A percentile compares a stretch with the other conserved stretches of the same genome.
Evolutionary conservation across 805 yeast genomes (phyloP).

Genomic region (Zygosaccharomyces rouxii): DNA sequence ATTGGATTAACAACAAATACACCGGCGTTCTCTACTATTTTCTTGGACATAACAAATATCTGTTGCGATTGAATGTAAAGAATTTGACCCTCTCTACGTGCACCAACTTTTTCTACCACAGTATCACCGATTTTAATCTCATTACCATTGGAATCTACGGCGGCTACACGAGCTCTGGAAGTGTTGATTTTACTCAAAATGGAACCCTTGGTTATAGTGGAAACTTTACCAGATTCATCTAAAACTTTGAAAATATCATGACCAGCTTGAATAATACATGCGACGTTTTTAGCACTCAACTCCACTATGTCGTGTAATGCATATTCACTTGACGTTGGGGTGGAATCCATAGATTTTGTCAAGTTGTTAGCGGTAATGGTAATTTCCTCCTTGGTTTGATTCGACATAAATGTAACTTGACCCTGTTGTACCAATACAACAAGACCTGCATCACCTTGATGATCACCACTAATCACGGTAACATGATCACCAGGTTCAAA

Average conservation of each 20-base stretch:
- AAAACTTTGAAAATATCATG: slow-evolving; percentile 78
- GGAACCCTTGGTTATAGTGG: slow-evolving; percentile 72
- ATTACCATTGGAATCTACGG: slow-evolving; percentile 81
- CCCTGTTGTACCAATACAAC: slow-evolving; percentile 79
- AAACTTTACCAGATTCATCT: slow-evolving; percentile 73
- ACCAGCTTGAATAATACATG: slow-evolving; percentile 86
- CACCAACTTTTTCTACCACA: slow-evolving; percentile 80
- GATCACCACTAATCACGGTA: slow-evolving; percentile 85
- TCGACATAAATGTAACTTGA: slow-evolving; percentile 84
- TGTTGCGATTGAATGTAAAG: slow-evolving; percentile 78
- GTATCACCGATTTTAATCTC: slow-evolving; percentile 88
- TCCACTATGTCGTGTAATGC: slow-evolving; percentile 88
- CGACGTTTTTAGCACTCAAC: slow-evolving; percentile 78
- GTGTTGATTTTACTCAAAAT: slow-evolving; percentile 72
- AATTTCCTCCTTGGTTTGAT: slow-evolving; percentile 81
- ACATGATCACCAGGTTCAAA: slow-evolving; percentile 94
- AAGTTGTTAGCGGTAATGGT: slow-evolving; percentile 90
- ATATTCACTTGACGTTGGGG: slow-evolving; percentile 70
- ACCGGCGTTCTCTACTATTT: slow-evolving; percentile 80
- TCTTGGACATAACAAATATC: slow-evolving; percentile 76
- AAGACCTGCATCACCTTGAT: slow-evolving; percentile 90
- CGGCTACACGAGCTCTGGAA: slow-evolving; percentile 70
- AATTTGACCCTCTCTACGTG: slow-evolving; percentile 82
- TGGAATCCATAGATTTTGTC: slow-evolving; percentile 85
- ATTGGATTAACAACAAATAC: slow-evolving; percentile 76